These are phyloP conservation scores for Pisolithus orientalis DNA, from an alignment of 768 basidiomycete genomes.

Conservation along the genomic window DNA sequence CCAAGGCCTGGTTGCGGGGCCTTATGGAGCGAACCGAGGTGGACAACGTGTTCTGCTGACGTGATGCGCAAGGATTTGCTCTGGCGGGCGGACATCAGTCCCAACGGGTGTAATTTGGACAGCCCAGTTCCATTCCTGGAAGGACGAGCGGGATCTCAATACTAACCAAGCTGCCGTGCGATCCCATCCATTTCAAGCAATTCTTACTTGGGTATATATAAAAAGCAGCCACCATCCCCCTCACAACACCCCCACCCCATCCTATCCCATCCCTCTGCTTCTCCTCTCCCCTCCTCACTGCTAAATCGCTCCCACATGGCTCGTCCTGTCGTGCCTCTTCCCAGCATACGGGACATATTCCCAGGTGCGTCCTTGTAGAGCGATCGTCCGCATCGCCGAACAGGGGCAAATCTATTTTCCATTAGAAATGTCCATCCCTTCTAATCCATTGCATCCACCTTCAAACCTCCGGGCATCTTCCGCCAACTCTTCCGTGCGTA, in stretches of 20 bases:
- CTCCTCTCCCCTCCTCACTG: neutral
- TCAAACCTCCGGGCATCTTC: neutral
- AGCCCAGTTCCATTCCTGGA: neutral
- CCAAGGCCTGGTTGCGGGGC: no score
- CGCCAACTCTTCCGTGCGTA: conserved; percentile 2
- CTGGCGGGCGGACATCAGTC: conserved; percentile 1
- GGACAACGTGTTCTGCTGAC: conserved; percentile 1
- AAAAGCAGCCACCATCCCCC: neutral
- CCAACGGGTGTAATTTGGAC: conserved; percentile 1
- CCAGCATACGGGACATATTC: conserved; percentile 51
- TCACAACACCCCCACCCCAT: neutral
- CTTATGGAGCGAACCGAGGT: neutral
- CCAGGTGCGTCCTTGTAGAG: conserved; percentile 32
- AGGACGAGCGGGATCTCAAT: neutral
- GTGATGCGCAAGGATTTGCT: conserved; percentile 1
- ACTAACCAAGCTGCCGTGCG: neutral
- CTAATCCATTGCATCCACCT: neutral
- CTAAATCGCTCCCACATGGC: conserved; percentile 12
- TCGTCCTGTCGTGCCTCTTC: conserved; percentile 30
- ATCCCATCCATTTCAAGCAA: conserved; percentile 1
- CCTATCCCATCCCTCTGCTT: conserved; percentile 4
- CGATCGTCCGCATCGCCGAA: neutral
- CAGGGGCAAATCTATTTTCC: neutral
- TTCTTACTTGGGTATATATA: neutral
- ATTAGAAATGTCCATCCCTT: conserved; percentile 19